Evolutionary conservation across 2,329 filamentous ascomycete species (phyloP).

Genomic region (Ophiostoma piceae): DNA sequence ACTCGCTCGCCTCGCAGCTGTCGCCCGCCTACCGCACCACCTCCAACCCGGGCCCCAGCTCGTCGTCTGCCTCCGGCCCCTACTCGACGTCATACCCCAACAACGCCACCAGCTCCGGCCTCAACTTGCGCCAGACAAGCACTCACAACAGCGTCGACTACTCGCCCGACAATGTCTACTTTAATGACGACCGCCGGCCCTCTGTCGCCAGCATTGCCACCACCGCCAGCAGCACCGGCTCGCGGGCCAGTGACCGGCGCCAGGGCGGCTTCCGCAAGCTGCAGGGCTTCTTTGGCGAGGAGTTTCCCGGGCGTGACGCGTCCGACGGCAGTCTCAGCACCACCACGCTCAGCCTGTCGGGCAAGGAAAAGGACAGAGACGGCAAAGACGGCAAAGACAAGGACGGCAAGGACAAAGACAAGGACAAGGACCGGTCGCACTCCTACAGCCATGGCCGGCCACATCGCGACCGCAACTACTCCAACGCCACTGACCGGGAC

Average conservation of each 20-base stretch:
- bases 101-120: not conserved
- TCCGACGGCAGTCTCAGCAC: constrained; percentile 63
- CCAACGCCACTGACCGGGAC: constrained; percentile 67
- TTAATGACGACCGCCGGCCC: constrained; percentile 70
- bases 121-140: constrained; percentile 36
- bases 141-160: constrained; percentile 47
- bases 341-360: constrained; percentile 24
- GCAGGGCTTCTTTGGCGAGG: constrained; percentile 88
- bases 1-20: constrained; percentile 57
- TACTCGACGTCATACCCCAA: constrained; percentile 9
- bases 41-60: constrained; percentile 28
- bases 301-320: constrained; percentile 68
- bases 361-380: not conserved
- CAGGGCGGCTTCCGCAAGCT: constrained; percentile 75
- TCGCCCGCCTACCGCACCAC: constrained; percentile 62
- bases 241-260: constrained; percentile 64
- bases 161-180: constrained; percentile 55
- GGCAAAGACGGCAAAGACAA: not conserved
- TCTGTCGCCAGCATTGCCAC: constrained; percentile 85
- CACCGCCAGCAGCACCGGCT: constrained; percentile 73
- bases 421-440: constrained; percentile 55
- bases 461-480: constrained; percentile 74
- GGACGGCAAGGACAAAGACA: constrained; percentile 35
- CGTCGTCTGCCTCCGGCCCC: not conserved
- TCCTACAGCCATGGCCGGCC: constrained; percentile 57